Evolutionary conservation across 2,329 filamentous ascomycete species (phyloP).

Genomic region (Ampelomyces quisqualis): DNA sequence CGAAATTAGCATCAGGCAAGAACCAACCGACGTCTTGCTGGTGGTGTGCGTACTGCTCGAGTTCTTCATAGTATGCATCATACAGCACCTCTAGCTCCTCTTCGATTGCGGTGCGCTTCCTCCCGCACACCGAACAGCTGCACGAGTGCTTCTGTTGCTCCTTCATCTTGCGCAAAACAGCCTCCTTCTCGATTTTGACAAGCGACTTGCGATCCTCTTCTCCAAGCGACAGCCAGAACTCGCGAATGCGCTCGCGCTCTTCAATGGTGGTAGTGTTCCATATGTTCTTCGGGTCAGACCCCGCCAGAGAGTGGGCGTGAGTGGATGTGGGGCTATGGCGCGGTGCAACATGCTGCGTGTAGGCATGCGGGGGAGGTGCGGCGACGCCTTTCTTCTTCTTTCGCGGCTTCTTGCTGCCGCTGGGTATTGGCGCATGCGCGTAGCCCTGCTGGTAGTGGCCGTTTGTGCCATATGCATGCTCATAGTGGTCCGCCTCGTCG

Average conservation of each 20-base stretch:
- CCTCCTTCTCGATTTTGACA: constrained; percentile 98
- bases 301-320: constrained; percentile 48
- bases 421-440: constrained; percentile 21
- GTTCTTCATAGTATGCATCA: constrained; percentile 96
- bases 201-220: constrained; percentile 93
- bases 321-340: constrained; percentile 47
- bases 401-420: constrained; percentile 57
- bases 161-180: constrained; percentile 98
- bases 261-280: constrained; percentile 96
- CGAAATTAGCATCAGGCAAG: constrained; percentile 66
- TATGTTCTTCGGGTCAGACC: constrained; percentile 69
- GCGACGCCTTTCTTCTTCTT: constrained; percentile 64
- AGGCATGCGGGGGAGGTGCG: constrained; percentile 31
- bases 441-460: constrained; percentile 37
- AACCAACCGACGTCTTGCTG: constrained; percentile 71
- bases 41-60: constrained; percentile 94
- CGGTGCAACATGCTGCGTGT: constrained; percentile 31
- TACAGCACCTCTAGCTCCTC: constrained; percentile 97
- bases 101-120: constrained; percentile 95
- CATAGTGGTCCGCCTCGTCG: constrained; percentile 36
- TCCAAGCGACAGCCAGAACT: constrained; percentile 93
- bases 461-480: constrained; percentile 36
- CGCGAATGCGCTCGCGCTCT: constrained; percentile 94
- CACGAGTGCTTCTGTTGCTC: constrained; percentile 99
- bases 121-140: constrained; percentile 94